Evolutionary conservation across 352 stramenopile species (phyloP), one percentile per base, ranked within the genome.

Genomic region (Phytophthora sansomeana): DNA sequence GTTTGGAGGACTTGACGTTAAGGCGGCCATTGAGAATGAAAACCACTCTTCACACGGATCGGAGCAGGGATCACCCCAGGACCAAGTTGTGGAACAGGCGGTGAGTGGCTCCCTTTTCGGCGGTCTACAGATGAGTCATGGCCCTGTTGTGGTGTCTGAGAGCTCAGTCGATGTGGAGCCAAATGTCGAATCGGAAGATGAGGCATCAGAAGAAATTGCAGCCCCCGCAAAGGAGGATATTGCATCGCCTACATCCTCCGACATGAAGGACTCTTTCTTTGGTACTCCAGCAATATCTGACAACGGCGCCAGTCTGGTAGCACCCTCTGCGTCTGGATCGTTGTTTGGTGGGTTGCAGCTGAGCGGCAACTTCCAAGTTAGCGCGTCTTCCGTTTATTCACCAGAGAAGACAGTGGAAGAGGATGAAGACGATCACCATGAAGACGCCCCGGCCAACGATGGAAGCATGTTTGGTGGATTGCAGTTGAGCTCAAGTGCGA

Each of bases 181-280:
- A 16, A 57, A 43, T 43, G 26, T 43, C 17, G 53, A 61, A 59
- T 30, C 24, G 11, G 49, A 73, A 13, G 28, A 65, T 36, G 32
- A 43, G 56, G 36, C 32, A 35, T 8, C n/a, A 14, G 52, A 72
- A 51, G 55, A 59, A 58, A 26, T n/a, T 9, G 30, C 28, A 26
- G 52, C 58, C 43, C 24, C 51, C 1, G 56, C 38, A 26, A 67
- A 70, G 39, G 28, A 41, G 16, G 63, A 75, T 48, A 35, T 70
- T 17, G 58, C 58, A 13, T 85, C 74, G 10, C 74, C 77, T 10
- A 85, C 77, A 3, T 76, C 70, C 6, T 81, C 74, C 9, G 52
- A 61, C 48, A 77, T 81, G 74, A 81, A 77, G 35, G 77, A 85
- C 21, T 86, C 77, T 29, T 81, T 87, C 56, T 87, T 87, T 36